These are phyloP conservation scores for Euphorbia neoarborescens DNA, from an alignment of 441 rosid genomes.

Conservation along the genomic window DNA sequence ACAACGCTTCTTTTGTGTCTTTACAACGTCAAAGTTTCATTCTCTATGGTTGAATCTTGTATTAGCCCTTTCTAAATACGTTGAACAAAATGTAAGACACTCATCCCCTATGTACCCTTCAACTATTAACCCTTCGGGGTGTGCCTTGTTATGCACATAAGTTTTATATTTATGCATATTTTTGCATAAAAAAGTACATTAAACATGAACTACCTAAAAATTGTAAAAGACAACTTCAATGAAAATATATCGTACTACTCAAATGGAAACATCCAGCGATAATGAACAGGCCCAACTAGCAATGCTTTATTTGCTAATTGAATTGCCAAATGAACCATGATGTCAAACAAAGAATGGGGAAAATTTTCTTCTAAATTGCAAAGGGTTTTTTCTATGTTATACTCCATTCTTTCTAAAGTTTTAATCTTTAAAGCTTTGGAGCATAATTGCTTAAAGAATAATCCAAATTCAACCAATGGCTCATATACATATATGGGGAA, in stretches of 20 bases:
- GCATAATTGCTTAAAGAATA: no score
- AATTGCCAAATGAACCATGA: conserved; percentile 10
- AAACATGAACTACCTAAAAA: no score
- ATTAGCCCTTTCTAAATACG: background rate
- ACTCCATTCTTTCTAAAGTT: background rate
- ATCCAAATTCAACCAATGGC: background rate
- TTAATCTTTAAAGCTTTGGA: background rate
- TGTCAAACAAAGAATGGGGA: conserved; percentile 9
- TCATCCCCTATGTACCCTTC: no score
- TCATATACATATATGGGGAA: background rate
- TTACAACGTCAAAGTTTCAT: background rate
- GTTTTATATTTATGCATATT: background rate
- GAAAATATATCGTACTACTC: conserved; percentile 14
- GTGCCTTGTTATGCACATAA: background rate
- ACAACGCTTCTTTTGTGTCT: no score
- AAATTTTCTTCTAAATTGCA: conserved; percentile 2
- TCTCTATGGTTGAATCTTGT: conserved; percentile 6
- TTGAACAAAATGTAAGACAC: conserved; percentile 1
- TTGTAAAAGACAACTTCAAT: no score
- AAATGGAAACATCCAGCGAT: conserved; percentile 9
- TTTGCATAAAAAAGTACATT: background rate
- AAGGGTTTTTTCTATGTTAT: background rate
- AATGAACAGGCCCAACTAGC: background rate
- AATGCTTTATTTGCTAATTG: no score
- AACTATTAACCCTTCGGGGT: no score